Evolutionary conservation across 2,329 filamentous ascomycete species (phyloP), one percentile per base, ranked within the genome.

Genomic region (Exophiala calicioides): DNA sequence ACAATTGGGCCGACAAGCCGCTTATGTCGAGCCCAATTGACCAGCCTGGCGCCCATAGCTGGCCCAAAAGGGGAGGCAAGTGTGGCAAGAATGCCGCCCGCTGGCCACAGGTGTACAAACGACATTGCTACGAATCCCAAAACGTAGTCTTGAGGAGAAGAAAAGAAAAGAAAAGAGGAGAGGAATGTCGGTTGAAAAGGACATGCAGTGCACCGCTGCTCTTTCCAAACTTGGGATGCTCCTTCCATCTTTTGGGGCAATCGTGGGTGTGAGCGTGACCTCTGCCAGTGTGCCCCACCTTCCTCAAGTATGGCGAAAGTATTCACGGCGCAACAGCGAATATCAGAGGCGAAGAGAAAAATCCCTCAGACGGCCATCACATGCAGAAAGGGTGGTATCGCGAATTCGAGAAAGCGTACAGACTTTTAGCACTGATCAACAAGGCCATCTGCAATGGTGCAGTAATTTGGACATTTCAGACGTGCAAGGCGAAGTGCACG

Each of bases 241-340:
- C 44, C 44, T 29, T 52, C 53, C 19, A 44, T 41, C 34, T 36
- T 44, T 39, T 21, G 27, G 15, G 27, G 27, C 15, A 30, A 30
- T 30, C 12, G 27, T 13, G 15, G 15, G 27, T 30, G 27, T 13
- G 15, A 30, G 27, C 27, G 15, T 12, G 15, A 13, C 12, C 15
- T 3, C 27, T 30, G 27, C 27, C 12, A 30, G 27, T n/a, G 15
- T 30, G 27, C 5, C 12, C 15, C 27, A 13, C 27, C 27, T 30
- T 30, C 27, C 27, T 30, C 27, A 30, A 9, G 27, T 12, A 30
- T 30, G 27, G 27, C 15, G 27, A 13, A n/a, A 30, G 12, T n/a
- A 13, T 30, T 30, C 27, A 13, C 27, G 15, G 27, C 15, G 27
- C 27, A 30, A 13, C 12, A n/a, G 27, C 27, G 27, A 30, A 13